A percentile compares a stretch with the other conserved stretches of the same genome.
phyloP scores from a whole-genome alignment of 2,329 filamentous ascomycete species.

The Sporothrix pseudoabietina region DNA sequence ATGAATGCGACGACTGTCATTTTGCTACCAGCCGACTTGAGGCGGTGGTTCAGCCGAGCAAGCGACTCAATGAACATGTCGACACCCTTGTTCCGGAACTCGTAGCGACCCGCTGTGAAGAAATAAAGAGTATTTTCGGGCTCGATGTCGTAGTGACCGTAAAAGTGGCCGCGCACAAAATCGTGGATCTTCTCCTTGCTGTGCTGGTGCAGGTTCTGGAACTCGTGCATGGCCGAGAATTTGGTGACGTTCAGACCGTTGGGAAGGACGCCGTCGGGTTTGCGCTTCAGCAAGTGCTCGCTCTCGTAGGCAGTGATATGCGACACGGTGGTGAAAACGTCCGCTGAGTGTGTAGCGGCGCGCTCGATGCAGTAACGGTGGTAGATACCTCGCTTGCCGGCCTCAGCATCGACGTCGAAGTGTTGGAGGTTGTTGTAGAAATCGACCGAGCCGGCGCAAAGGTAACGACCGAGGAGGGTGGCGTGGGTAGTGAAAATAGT shows the following conservation, averaged over 20 bases:
- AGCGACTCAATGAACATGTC: conserved; percentile 99
- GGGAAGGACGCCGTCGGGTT: conserved; percentile 92
- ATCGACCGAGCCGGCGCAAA: conserved; percentile 95
- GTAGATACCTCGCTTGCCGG: conserved; percentile 97
- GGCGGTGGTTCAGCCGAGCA: conserved; percentile 87
- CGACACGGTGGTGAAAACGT: conserved; percentile 98
- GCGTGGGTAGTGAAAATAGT: conserved; percentile 99
- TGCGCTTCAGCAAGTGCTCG: conserved; percentile 94
- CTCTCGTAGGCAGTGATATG: conserved; percentile 99
- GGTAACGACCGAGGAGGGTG: conserved; percentile 90
- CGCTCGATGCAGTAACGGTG: conserved; percentile 98
- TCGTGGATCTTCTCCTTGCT: conserved; percentile 98
- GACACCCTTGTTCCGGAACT: conserved; percentile 97
- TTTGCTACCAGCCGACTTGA: conserved; percentile 83
- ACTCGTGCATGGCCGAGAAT: conserved; percentile 97
- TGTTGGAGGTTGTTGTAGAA: conserved; percentile 99
- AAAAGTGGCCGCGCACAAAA: conserved; percentile 97
- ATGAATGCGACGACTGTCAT: conserved; percentile 96
- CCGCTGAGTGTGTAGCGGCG: conserved; percentile 84
- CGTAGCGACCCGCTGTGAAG: conserved; percentile 95
- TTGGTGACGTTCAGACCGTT: conserved; percentile 98
- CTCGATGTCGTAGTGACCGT: conserved; percentile 96
- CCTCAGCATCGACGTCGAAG: conserved; percentile 95
- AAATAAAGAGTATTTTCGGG: conserved; percentile 96
- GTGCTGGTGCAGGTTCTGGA: conserved; percentile 96